Evolutionary conservation across 2,329 filamentous ascomycete species (phyloP).

Genomic region (Anthostomella pinea): DNA sequence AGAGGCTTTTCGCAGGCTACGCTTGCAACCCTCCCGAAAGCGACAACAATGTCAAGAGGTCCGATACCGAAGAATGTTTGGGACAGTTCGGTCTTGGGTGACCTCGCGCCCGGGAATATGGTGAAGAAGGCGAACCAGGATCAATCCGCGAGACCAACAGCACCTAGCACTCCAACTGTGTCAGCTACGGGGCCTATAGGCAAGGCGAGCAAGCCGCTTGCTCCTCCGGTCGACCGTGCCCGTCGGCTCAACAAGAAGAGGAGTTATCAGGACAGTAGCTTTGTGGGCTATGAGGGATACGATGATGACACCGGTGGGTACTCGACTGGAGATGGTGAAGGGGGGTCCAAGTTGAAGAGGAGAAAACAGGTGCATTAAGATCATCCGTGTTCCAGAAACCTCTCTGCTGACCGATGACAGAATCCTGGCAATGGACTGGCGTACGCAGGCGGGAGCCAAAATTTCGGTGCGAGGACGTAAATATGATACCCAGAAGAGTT

Average conservation of each 20-base stretch:
- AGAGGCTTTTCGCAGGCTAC: constrained; percentile 49
- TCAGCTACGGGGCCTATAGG: constrained; percentile 29
- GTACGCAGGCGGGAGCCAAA: constrained; percentile 32
- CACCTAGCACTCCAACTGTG: constrained; percentile 50
- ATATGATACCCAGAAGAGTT: constrained; percentile 45
- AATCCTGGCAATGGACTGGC: constrained; percentile 42
- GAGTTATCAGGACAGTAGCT: constrained; percentile 71
- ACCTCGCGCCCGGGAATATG: constrained; percentile 44
- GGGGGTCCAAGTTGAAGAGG: constrained; percentile 52
- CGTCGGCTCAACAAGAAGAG: constrained; percentile 70
- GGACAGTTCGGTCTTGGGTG: constrained; percentile 58
- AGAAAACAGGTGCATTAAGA: constrained; percentile 59
- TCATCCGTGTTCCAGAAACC: constrained; percentile 26
- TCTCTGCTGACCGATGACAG: constrained; percentile 45
- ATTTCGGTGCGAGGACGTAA: constrained; percentile 58
- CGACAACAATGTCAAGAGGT: constrained; percentile 57
- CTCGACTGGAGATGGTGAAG: constrained; percentile 70
- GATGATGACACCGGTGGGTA: constrained; percentile 69
- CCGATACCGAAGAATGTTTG: constrained; percentile 52
- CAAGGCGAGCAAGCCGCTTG: constrained; percentile 32
- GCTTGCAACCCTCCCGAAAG: constrained; percentile 44
- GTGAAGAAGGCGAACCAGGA: constrained; percentile 37
- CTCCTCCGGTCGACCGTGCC: constrained; percentile 52
- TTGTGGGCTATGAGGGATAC: constrained; percentile 72
- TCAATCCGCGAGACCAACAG: constrained; percentile 46